Evolutionary conservation across 306 rosid species (phyloP), one percentile per base, ranked within the genome.

Genomic region (Pueraria montana): DNA sequence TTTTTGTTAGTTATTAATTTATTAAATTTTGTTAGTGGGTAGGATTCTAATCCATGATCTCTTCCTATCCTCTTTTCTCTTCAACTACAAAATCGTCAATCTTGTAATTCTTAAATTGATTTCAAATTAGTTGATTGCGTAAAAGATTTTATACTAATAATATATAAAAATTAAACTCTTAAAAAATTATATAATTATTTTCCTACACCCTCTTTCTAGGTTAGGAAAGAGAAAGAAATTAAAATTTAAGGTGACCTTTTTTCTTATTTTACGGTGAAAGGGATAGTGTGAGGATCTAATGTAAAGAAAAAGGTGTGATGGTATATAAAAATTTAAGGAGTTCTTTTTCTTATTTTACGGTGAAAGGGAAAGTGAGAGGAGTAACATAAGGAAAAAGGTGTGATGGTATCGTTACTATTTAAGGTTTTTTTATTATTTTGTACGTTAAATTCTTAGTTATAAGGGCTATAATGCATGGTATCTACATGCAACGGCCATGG

Each of bases 381-480:
- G 50, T 38, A 36, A 67, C 3, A 18, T 69, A 14, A 42, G 55
- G 2, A 42, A 67, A 69, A 69, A 69, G 30, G 36, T 20, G 4
- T 21, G 34, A 42, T 6, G 53, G 32, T 5, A 12, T 40, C n/a
- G 9, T 20, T 21, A 69, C 20, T 69, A 18, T 69, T 69, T 20
- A 11, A 69, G 46, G 23, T 26, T n/a, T n/a, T 24, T 10, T 17
- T 73, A 5, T 30, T 18, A 2, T 43, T 13, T 69, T 0, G 74
- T 69, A 43, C 55, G 64, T 27, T 32, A 74, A 52, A 52, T 53
- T 74, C 65, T 21, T 43, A 43, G 55, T 12, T 42, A 42, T 5
- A 6, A 67, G n/a, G 50, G 32, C 53, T 68, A 42, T 68, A 11
- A 11, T 68, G 49, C 74, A 40, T 42, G 74, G 74, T 68, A 42